Evolutionary conservation across 352 stramenopile genomes (phyloP), one percentile per base, ranked within the genome.

Genomic region (Globisporangium spiculum): DNA sequence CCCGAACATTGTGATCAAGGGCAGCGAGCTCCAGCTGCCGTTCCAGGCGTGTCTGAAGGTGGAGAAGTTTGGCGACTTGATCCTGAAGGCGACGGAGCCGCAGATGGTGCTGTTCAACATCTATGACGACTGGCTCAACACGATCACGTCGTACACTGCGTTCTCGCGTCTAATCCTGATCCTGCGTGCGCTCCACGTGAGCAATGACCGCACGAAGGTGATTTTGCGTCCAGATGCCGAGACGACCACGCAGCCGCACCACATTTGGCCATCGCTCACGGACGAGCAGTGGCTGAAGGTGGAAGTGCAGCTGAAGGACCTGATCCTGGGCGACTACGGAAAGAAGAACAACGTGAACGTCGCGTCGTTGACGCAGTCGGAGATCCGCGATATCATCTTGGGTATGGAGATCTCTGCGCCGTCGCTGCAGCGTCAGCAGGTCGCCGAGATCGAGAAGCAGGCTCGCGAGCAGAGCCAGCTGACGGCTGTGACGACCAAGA

Each of bases 311-410:
- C 75, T 99, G 6, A 99, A 99, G 82, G 98, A 99, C 72, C 76
- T 99, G 38, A 99, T 99, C 66, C 80, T 99, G 57, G 97, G 92
- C 26, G 98, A 99, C 77, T 99, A 99, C 72, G 98, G 97, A 65
- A 99, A 99, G 83, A 99, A 99, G 78, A 99, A 99, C 83, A 99
- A 99, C 75, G 98, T 99, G 34, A 99, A 99, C 79, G 98, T 99
- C 9, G 97, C 96, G 20, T 99, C 97, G 60, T 83, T 99, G 67
- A 99, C 98, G 2, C 97, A 99, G 73, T 99, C 94, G 56, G 98
- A 99, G 80, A 99, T 99, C 61, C 93, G 98, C 63, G 98, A 99
- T 75, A 99, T 99, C 71, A 99, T 99, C 78, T 77, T 99, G 36
- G 98, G 98, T 67, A 99, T 99, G 97, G 98, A 99, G 79, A 99